phyloP scores from a whole-genome alignment of 768 basidiomycete species.

The Leccinum ochraceum region DNA sequence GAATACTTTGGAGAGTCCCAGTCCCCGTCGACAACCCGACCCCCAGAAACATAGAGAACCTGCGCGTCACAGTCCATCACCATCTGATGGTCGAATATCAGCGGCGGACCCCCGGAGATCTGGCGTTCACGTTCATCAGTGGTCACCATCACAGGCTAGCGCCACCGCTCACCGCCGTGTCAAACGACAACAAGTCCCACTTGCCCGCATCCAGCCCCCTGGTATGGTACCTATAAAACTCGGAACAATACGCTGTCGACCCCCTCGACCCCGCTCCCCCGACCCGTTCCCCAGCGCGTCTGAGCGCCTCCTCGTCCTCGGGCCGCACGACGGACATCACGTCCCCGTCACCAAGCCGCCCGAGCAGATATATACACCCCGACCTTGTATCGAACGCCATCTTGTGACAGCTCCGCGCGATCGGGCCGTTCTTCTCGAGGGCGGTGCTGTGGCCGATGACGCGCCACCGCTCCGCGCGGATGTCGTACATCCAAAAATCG shows the following conservation, averaged over 20 bases:
- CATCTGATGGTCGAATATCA: slow-evolving; percentile 83
- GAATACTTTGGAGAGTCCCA: slow-evolving; percentile 63
- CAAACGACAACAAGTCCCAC: slow-evolving; percentile 71
- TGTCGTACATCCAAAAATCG: slow-evolving; percentile 77
- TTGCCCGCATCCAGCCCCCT: slow-evolving; percentile 49
- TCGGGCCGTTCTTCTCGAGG: slow-evolving; percentile 63
- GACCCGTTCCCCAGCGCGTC: slow-evolving; percentile 25
- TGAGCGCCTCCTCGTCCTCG: slow-evolving; percentile 21
- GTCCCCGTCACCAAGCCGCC: slow-evolving; percentile 62
- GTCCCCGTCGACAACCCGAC: slow-evolving; percentile 67
- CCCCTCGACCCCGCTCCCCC: slow-evolving; percentile 4
- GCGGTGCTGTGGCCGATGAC: slow-evolving; percentile 57
- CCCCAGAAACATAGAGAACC: slow-evolving; percentile 75
- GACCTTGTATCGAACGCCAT: slow-evolving; percentile 78
- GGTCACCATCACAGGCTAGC: too few relatives aligned
- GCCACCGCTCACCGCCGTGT: slow-evolving; percentile 56
- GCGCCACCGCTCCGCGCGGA: slow-evolving; percentile 60
- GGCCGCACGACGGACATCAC: slow-evolving; percentile 27
- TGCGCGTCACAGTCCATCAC: slow-evolving; percentile 69
- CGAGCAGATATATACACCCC: slow-evolving; percentile 72
- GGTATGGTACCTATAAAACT: slow-evolving; percentile 70
- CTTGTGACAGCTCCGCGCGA: slow-evolving; percentile 75
- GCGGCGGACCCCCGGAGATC: slow-evolving; percentile 67
- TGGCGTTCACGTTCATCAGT: slow-evolving; percentile 25
- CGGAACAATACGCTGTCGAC: slow-evolving; percentile 49